Evolutionary conservation across 2,329 filamentous ascomycete species (phyloP).

Genomic region (Colletotrichum sp.): DNA sequence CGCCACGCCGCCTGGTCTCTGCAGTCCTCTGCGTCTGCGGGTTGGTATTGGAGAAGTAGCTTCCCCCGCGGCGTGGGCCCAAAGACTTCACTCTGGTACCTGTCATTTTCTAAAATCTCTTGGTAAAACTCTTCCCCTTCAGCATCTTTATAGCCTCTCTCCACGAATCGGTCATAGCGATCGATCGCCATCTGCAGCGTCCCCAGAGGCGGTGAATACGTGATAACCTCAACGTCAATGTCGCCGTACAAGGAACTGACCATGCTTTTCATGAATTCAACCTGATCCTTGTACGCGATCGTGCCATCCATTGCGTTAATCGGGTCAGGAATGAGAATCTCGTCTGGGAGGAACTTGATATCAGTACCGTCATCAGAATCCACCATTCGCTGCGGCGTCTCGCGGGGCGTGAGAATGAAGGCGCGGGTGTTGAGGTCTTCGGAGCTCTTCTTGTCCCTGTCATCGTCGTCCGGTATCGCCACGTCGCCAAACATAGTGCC

Average conservation of each 20-base stretch:
- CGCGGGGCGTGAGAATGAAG: background rate
- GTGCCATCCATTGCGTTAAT: background rate
- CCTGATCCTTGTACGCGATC: background rate
- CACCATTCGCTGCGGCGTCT: accelerated
- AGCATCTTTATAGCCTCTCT: background rate
- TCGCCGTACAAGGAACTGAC: background rate
- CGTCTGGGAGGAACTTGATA: background rate
- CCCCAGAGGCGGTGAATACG: background rate
- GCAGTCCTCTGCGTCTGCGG: background rate
- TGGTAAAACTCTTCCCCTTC: background rate
- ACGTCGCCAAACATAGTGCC: background rate
- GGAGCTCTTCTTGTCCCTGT: background rate
- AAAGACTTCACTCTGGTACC: background rate
- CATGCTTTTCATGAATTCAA: background rate
- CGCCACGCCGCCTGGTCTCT: slow-evolving; percentile 5
- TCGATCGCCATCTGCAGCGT: background rate
- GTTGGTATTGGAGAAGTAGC: slow-evolving; percentile 2
- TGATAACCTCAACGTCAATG: background rate
- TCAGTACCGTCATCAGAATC: background rate
- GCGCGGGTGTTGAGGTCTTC: background rate
- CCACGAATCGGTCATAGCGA: no score
- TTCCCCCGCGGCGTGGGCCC: background rate
- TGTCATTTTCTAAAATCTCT: background rate
- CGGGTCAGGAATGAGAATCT: background rate
- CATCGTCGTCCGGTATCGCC: background rate